Conservation (phyloP, 1,139 yeast species). For the Debaryomyces sp. region DNA sequence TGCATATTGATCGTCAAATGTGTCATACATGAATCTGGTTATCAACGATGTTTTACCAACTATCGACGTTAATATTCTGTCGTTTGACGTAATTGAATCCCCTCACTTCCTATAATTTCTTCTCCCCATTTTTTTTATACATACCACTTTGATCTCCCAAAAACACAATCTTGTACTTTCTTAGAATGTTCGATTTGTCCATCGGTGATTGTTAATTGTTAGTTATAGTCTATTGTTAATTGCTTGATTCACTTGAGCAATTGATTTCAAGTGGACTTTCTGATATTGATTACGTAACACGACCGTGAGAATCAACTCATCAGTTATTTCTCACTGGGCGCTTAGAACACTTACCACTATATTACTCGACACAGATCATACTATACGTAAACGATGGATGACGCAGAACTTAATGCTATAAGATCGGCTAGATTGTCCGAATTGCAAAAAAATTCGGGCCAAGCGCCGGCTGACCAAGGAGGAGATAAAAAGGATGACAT, state of each 20-base stretch:
- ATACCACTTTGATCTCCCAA: conserved; percentile 93
- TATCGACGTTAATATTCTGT: conserved; percentile 13
- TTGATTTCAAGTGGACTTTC: neutral
- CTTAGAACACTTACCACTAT: neutral
- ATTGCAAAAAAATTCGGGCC: conserved; percentile 59
- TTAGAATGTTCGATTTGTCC: conserved; percentile 29
- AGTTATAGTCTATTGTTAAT: neutral
- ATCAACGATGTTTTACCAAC: conserved; percentile 95
- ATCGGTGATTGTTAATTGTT: neutral
- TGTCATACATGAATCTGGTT: conserved; percentile 96
- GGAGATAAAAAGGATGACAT: conserved; percentile 28
- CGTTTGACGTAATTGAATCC: neutral
- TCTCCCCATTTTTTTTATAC: conserved; percentile 18
- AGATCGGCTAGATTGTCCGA: conserved; percentile 87
- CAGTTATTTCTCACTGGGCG: neutral
- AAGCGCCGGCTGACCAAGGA: conserved; percentile 11
- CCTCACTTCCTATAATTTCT: neutral
- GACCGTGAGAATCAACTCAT: neutral
- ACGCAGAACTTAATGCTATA: conserved; percentile 83
- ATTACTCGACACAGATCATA: neutral
- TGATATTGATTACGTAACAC: conserved; percentile 1
- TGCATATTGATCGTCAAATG: conserved; percentile 94
- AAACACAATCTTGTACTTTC: conserved; percentile 88
- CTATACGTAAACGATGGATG: conserved; percentile 52
- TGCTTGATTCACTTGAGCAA: conserved; percentile 2